Evolutionary conservation across 1,284 basidiomycete genomes (phyloP).

Genomic region (Irpex lacteus): DNA sequence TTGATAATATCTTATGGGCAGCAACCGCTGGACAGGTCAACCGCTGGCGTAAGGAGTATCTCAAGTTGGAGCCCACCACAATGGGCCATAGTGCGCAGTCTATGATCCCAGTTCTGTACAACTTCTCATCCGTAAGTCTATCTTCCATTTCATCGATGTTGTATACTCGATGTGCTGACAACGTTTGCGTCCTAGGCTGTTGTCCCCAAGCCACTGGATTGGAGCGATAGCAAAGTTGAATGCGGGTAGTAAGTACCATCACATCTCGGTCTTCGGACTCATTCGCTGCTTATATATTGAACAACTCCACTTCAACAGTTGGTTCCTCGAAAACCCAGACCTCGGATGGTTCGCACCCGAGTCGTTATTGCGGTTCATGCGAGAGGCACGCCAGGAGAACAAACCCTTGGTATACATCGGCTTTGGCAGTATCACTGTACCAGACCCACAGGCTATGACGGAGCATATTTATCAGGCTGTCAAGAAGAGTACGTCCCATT

Average conservation of each 20-base stretch:
- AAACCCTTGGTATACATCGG: slow-evolving; percentile 77
- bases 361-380: slow-evolving; percentile 53
- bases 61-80: slow-evolving; percentile 58
- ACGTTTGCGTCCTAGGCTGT: slow-evolving; percentile 39
- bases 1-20: slow-evolving; percentile 78
- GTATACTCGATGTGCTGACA: not conserved
- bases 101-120: slow-evolving; percentile 74
- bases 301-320: slow-evolving; percentile 31
- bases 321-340: slow-evolving; percentile 68
- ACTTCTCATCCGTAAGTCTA: slow-evolving; percentile 41
- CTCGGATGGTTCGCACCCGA: slow-evolving; percentile 55
- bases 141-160: not conserved
- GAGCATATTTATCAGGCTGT: slow-evolving; percentile 66
- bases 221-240: slow-evolving; percentile 68
- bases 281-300: slow-evolving; percentile 1
- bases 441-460: slow-evolving; percentile 64
- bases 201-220: slow-evolving; percentile 72
- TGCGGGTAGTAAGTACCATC: slow-evolving; percentile 50
- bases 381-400: slow-evolving; percentile 51
- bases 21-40: slow-evolving; percentile 75
- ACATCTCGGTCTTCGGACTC: not conserved
- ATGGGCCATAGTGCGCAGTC: slow-evolving; percentile 66
- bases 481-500: slow-evolving; percentile 42
- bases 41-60: slow-evolving; percentile 59
- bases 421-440: slow-evolving; percentile 72